Conservation (phyloP, 2,329 filamentous ascomycete species). For the Fusarium vanettenii region DNA sequence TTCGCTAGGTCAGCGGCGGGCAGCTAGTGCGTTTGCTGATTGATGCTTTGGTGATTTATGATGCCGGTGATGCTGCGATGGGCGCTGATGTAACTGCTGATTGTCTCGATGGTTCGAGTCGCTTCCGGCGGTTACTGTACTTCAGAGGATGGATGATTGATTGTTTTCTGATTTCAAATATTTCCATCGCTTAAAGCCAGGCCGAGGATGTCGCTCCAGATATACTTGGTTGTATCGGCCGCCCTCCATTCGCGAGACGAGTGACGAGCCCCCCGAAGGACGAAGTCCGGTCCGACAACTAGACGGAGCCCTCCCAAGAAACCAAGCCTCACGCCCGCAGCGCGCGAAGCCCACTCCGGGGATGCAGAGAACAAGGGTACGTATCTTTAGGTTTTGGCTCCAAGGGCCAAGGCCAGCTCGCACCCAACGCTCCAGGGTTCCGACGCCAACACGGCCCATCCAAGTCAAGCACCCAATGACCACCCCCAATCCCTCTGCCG, state of each 20-base stretch:
- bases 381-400: constrained; percentile 14
- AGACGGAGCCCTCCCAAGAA: constrained; percentile 18
- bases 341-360: constrained; percentile 18
- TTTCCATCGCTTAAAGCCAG: neutral
- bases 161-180: constrained; percentile 33
- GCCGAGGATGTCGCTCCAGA: neutral
- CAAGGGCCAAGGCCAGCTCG: constrained; percentile 29
- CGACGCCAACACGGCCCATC: constrained; percentile 28
- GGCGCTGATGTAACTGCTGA: constrained; percentile 24
- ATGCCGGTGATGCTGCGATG: constrained; percentile 26
- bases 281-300: constrained; percentile 17
- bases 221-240: neutral
- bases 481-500: constrained; percentile 35
- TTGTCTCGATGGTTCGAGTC: constrained; percentile 26
- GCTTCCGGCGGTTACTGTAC: constrained; percentile 29
- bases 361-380: constrained; percentile 10
- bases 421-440: constrained; percentile 26
- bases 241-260: constrained; percentile 9
- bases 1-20: constrained; percentile 32
- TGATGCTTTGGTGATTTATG: constrained; percentile 36
- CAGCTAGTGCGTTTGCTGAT: constrained; percentile 13
- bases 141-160: neutral
- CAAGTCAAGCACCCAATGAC: constrained; percentile 25
- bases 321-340: constrained; percentile 22
- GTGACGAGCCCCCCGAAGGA: neutral